Percentiles rank a stretch among this genome's conserved stretches.
phyloP scores from a whole-genome alignment of 2,329 filamentous ascomycete species.

The Penicillium sp. region DNA sequence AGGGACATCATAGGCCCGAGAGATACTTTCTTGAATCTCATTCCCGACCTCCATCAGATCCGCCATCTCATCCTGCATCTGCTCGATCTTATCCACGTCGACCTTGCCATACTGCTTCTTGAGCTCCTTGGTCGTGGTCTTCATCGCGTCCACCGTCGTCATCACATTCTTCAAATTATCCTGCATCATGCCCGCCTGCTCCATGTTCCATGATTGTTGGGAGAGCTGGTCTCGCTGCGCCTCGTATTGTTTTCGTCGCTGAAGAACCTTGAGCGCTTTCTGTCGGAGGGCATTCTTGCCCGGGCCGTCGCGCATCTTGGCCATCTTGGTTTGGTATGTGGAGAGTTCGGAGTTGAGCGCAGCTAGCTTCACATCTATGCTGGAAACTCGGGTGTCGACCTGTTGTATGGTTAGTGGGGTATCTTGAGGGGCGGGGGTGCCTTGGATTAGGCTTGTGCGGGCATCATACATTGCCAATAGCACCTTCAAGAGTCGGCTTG shows the following conservation, averaged over 20 bases:
- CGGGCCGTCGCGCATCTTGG: constrained; percentile 92
- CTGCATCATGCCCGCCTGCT: constrained; percentile 97
- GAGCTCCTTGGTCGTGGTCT: constrained; percentile 90
- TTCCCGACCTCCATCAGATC: constrained; percentile 97
- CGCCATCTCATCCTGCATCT: constrained; percentile 98
- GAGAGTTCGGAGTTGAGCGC: constrained; percentile 86
- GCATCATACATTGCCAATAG: constrained; percentile 71
- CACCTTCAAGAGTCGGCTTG: constrained; percentile 81
- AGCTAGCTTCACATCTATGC: constrained; percentile 90
- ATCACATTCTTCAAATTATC: constrained; percentile 98
- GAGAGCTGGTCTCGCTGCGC: constrained; percentile 89
- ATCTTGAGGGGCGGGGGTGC: not conserved
- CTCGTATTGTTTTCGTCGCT: constrained; percentile 93
- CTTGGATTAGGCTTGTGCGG: not conserved
- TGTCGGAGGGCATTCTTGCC: constrained; percentile 90
- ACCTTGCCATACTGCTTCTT: constrained; percentile 95
- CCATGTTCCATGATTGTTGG: constrained; percentile 97
- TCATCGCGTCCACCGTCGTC: constrained; percentile 97
- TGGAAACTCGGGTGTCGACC: constrained; percentile 77
- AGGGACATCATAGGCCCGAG: constrained; percentile 86
- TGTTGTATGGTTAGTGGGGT: constrained; percentile 32
- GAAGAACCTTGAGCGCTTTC: constrained; percentile 90
- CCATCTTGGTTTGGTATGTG: constrained; percentile 80
- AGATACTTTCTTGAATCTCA: constrained; percentile 94
- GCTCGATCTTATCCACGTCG: constrained; percentile 95